Percentiles rank a stretch among this genome's conserved stretches.
phyloP scores from a whole-genome alignment of 2,329 filamentous ascomycete genomes.

The Rhinocladiella mackenziei region DNA sequence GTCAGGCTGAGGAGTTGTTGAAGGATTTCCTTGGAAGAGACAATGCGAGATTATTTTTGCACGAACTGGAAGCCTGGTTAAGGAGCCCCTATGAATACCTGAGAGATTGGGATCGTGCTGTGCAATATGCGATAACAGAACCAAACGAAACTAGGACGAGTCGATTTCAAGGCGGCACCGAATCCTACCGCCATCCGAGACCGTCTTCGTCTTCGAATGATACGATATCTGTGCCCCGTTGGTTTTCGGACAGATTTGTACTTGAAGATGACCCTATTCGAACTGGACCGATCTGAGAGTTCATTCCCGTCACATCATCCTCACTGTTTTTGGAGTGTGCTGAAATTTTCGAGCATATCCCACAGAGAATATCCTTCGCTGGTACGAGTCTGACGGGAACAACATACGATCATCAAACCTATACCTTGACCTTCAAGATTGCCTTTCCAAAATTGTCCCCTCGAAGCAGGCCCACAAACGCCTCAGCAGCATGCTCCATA shows the following conservation, averaged over 20 bases:
- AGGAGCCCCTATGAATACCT: slow-evolving; percentile 71
- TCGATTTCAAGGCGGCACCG: background rate
- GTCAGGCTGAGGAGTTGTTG: slow-evolving; percentile 74
- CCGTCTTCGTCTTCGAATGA: background rate
- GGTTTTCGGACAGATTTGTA: slow-evolving; percentile 21
- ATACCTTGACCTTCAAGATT: slow-evolving; percentile 59
- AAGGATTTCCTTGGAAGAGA: slow-evolving; percentile 72
- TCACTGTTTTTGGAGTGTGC: too few species aligned
- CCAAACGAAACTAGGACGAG: background rate
- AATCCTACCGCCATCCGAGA: slow-evolving; percentile 3
- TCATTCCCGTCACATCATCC: background rate
- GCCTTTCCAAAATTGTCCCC: slow-evolving; percentile 87
- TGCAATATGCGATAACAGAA: slow-evolving; percentile 58
- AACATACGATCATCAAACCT: too few species aligned
- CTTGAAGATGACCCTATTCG: slow-evolving; percentile 4
- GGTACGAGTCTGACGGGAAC: too few species aligned
- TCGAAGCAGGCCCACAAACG: slow-evolving; percentile 67
- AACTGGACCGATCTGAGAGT: background rate
- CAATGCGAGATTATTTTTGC: slow-evolving; percentile 70
- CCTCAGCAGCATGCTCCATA: slow-evolving; percentile 72
- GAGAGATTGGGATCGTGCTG: slow-evolving; percentile 72
- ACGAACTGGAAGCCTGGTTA: slow-evolving; percentile 79
- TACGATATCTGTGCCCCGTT: slow-evolving; percentile 10
- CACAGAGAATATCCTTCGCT: too few species aligned
- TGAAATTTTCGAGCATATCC: too few species aligned